A percentile compares a stretch with the other conserved stretches of the same genome.
These are phyloP conservation scores for Malus hybrid DNA, from an alignment of 331 rosid species.

Conservation along the genomic window DNA sequence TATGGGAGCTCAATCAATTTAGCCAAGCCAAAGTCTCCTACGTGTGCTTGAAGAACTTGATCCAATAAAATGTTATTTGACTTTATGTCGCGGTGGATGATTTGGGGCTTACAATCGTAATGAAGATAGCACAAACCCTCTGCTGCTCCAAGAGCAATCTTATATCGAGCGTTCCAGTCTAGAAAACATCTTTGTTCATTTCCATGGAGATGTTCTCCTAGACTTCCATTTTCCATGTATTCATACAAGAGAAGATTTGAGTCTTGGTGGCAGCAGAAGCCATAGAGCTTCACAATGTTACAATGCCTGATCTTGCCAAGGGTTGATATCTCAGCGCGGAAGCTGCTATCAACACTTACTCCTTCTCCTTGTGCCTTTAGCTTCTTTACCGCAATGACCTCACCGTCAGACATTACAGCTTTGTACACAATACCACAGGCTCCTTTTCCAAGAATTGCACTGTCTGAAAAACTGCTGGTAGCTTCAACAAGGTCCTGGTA, in stretches of 20 bases:
- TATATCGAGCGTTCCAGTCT: conserved; percentile 52
- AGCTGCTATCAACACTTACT: conserved; percentile 50
- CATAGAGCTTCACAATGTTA: conserved; percentile 68
- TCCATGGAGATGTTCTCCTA: conserved; percentile 69
- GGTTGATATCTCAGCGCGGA: conserved; percentile 69
- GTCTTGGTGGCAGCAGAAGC: conserved; percentile 67
- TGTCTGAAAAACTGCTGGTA: conserved; percentile 48
- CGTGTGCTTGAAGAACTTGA: conserved; percentile 49
- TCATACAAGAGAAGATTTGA: conserved; percentile 64
- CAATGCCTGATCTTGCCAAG: conserved; percentile 76
- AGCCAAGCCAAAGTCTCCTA: conserved; percentile 78
- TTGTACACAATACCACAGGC: conserved; percentile 78
- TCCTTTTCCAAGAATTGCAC: conserved; percentile 51
- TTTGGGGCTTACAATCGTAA: conserved; percentile 66
- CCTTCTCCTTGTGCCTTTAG: conserved; percentile 62
- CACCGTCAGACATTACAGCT: conserved; percentile 49
- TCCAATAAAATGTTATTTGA: conserved; percentile 69
- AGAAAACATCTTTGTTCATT: conserved; percentile 25
- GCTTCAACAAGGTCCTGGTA: conserved; percentile 76
- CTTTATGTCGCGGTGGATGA: conserved; percentile 66
- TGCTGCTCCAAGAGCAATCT: conserved; percentile 71
- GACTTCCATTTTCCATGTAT: conserved; percentile 70
- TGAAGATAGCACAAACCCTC: conserved; percentile 74
- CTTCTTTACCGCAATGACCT: conserved; percentile 61
- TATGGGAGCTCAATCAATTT: conserved; percentile 59